Evolutionary conservation across 306 rosid species (phyloP).

Genomic region (Fragaria ananassa): DNA sequence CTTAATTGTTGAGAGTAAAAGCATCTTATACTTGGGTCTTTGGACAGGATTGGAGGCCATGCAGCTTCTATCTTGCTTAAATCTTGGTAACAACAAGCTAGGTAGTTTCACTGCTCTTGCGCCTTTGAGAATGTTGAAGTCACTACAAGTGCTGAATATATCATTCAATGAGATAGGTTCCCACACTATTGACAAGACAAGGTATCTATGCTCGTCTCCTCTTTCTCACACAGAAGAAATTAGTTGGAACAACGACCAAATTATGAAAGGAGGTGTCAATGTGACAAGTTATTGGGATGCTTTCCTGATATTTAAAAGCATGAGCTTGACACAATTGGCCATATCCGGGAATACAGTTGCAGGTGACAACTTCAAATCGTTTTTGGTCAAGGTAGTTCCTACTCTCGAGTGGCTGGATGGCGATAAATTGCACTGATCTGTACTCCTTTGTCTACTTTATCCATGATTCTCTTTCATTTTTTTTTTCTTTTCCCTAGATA

Average conservation of each 20-base stretch:
- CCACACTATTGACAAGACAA: constrained; percentile 63
- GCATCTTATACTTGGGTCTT: constrained; percentile 24
- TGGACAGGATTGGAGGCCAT: constrained; percentile 83
- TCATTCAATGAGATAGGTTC: constrained; percentile 68
- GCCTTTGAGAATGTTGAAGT: constrained; percentile 58
- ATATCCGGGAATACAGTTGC: constrained; percentile 54
- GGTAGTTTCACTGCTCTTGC: constrained; percentile 65
- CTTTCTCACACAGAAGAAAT: constrained; percentile 61
- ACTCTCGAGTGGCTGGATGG: constrained; percentile 47
- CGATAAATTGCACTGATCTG: constrained; percentile 29
- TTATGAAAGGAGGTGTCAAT: constrained; percentile 23
- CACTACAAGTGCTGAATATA: constrained; percentile 62
- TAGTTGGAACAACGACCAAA: constrained; percentile 42
- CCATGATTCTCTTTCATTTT: neutral
- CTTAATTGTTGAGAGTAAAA: neutral
- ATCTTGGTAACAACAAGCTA: constrained; percentile 70
- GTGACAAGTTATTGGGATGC: constrained; percentile 63
- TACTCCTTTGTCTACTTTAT: neutral
- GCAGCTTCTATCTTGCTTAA: constrained; percentile 80
- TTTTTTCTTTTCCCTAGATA: neutral
- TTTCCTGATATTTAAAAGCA: constrained; percentile 53
- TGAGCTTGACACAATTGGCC: constrained; percentile 60
- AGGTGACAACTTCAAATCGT: constrained; percentile 51
- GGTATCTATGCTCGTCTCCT: constrained; percentile 75
- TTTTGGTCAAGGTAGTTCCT: constrained; percentile 58